These are phyloP conservation scores for Venustampulla echinocandica DNA, from an alignment of 495 filamentous ascomycete species.

Conservation along the genomic window DNA sequence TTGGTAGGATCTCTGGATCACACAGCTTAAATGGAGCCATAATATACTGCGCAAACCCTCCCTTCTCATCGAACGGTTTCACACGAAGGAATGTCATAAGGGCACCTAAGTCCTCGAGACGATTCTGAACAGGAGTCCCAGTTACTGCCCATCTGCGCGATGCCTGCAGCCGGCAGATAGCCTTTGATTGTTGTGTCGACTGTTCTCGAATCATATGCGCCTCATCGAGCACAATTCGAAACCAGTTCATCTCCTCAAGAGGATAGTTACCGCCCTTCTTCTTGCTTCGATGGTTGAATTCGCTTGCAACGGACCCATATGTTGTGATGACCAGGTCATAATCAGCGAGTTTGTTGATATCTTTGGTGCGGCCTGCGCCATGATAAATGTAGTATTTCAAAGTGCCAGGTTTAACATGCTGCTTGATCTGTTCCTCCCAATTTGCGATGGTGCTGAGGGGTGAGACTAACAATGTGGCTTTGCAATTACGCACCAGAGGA, in stretches of 20 bases:
- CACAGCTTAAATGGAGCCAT: slow-evolving; percentile 71
- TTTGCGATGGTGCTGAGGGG: slow-evolving; percentile 85
- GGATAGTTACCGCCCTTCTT: slow-evolving; percentile 53
- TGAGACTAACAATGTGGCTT: slow-evolving; percentile 78
- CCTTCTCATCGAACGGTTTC: slow-evolving; percentile 74
- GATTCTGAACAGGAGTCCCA: slow-evolving; percentile 85
- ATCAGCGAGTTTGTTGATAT: slow-evolving; percentile 55
- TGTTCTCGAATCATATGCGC: slow-evolving; percentile 90
- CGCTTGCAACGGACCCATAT: slow-evolving; percentile 78
- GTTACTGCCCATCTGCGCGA: slow-evolving; percentile 92
- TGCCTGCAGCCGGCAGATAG: slow-evolving; percentile 72
- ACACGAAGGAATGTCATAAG: slow-evolving; percentile 85
- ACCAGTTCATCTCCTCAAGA: slow-evolving; percentile 74
- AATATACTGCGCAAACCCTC: slow-evolving; percentile 68
- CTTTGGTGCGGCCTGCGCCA: slow-evolving; percentile 60
- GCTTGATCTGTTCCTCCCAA: slow-evolving; percentile 83
- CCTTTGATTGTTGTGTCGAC: slow-evolving; percentile 67
- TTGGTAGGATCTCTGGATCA: slow-evolving; percentile 70
- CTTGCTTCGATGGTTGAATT: slow-evolving; percentile 53
- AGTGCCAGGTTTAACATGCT: slow-evolving; percentile 57
- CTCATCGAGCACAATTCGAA: slow-evolving; percentile 92
- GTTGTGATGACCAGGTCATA: slow-evolving; percentile 87
- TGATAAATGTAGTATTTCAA: slow-evolving; percentile 75
- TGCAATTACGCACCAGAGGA: slow-evolving; percentile 55
- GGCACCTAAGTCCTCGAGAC: slow-evolving; percentile 80